Conservation (phyloP, 768 basidiomycete species). For the Tephrocybe sp. region DNA sequence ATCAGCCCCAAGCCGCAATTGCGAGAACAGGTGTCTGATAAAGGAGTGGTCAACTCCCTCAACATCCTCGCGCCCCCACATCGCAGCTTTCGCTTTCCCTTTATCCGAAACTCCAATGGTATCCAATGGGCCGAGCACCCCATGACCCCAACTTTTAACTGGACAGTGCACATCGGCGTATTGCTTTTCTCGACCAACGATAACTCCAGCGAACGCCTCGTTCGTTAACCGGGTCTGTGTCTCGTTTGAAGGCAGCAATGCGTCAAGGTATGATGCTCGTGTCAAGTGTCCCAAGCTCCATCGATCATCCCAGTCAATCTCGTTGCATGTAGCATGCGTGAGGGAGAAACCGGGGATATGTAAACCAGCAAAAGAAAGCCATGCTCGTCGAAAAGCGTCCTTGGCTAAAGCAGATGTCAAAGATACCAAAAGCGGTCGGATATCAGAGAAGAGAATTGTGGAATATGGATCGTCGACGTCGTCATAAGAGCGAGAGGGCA, state of each 20-base stretch:
- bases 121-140: conserved; percentile 56
- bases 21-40: conserved; percentile 56
- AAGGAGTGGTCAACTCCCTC: conserved; percentile 45
- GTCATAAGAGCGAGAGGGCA: conserved; percentile 57
- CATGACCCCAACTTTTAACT: conserved; percentile 61
- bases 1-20: conserved; percentile 44
- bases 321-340: conserved; percentile 28
- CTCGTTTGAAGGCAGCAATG: conserved; percentile 47
- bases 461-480: conserved; percentile 67
- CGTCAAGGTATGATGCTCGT: conserved; percentile 40
- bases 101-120: conserved; percentile 20
- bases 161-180: conserved; percentile 64
- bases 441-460: conserved; percentile 70
- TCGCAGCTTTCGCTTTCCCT: conserved; percentile 24
- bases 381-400: conserved; percentile 59
- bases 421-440: conserved; percentile 54
- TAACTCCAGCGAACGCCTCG: conserved; percentile 62
- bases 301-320: conserved; percentile 59
- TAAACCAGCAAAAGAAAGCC: conserved; percentile 70
- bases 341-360: conserved; percentile 64
- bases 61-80: conserved; percentile 48
- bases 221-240: conserved; percentile 35
- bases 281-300: conserved; percentile 56
- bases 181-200: conserved; percentile 65
- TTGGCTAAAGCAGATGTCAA: conserved; percentile 43